phyloP scores from a whole-genome alignment of 176 grass and related monocot genomes.

The Hsuehochloa calcarea region DNA sequence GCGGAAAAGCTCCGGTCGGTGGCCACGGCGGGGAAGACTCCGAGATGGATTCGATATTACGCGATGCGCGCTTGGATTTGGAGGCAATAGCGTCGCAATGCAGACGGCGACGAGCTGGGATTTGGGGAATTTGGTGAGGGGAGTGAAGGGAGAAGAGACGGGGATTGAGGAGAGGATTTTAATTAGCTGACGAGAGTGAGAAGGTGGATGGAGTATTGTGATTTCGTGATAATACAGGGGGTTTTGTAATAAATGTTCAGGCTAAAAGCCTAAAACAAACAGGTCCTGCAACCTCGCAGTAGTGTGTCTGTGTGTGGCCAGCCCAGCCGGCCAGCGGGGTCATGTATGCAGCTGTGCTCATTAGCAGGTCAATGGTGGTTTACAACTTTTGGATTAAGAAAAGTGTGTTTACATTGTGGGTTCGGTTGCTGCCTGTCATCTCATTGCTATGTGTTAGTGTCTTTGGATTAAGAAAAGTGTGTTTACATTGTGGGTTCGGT shows the following conservation, averaged over 20 bases:
- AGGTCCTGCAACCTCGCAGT: background rate
- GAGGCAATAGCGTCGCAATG: conserved; percentile 31
- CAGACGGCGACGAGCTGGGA: conserved; percentile 21
- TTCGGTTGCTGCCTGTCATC: background rate
- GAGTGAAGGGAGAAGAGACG: conserved; percentile 8
- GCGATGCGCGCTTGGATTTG: background rate
- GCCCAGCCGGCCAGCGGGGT: background rate
- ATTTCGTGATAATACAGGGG: background rate
- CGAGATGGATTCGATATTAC: conserved; percentile 28
- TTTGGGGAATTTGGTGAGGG: conserved; percentile 33
- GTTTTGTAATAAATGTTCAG: background rate
- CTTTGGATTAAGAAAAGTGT: too few relatives aligned
- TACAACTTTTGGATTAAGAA: conserved; percentile 26
- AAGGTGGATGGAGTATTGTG: background rate
- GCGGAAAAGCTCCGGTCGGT: conserved; percentile 17
- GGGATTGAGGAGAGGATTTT: conserved; percentile 29
- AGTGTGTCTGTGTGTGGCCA: conserved; percentile 1
- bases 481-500: too few relatives aligned
- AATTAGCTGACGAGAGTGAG: conserved; percentile 31
- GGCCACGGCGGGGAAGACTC: background rate
- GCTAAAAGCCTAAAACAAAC: background rate
- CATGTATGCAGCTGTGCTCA: background rate
- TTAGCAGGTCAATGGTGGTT: conserved; percentile 34
- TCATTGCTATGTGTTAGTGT: conserved; percentile 19
- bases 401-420: background rate